Evolutionary conservation across 257 asterid genomes (phyloP), one percentile per base, ranked within the genome.

Genomic region (Linaria vulgaris): DNA sequence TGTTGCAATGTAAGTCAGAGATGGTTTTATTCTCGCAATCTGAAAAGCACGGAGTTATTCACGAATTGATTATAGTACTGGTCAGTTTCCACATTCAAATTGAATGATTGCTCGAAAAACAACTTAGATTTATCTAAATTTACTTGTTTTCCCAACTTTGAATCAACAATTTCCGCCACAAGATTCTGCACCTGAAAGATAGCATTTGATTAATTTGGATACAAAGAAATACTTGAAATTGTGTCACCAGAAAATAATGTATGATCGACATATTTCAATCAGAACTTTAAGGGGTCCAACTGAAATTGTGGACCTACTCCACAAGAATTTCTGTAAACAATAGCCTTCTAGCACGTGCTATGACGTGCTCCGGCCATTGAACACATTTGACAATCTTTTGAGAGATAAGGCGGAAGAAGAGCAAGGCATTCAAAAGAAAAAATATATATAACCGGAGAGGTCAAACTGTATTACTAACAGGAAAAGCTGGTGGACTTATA

Each of bases 131-230:
- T 34, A 23, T 3, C n/a, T 22, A 64, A 17, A 59, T 6, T 58
- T 79, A 87, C 99, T 68, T 92, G 99, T 79, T 92, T 92, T 55
- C 99, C 97, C 78, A 92, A 70, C 72, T 89, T 87, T 43, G 97
- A 89, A 78, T 89, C 96, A 16, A 81, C 80, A 20, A 92, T 85
- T 83, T 92, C 99, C 3, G 91, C 97, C 30, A 89, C 99, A 41
- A 92, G 90, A 73, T 92, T 92, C 47, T 92, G 97, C 71, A 82
- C 95, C 98, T 92, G 83, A 50, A 69, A 67, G 54, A 61, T 60
- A 54, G 54, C 37, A 72, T 24, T 52, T 20, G 57, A 27, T 59
- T 39, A 15, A 31, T 67, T 56, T 10, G 38, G 30, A 60, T 34
- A 37, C 38, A 38, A 54, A 41, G 56, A 41, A 24, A 27, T n/a